Base-by-base conservation (phyloP, 257 asterid genomes). In the Solanum phureja region DNA sequence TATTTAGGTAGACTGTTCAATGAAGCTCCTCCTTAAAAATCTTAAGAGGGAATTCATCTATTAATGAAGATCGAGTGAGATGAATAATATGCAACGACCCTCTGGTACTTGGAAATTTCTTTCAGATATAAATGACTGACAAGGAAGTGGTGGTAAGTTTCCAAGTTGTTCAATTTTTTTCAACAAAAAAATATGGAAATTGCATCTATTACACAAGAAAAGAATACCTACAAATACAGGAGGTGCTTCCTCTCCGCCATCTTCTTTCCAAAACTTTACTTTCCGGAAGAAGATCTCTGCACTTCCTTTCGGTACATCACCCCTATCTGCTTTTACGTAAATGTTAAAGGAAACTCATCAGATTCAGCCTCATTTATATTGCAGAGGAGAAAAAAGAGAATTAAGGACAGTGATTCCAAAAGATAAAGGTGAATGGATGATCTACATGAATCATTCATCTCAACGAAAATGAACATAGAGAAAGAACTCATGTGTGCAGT, bases 181-280 rank as follows among this genome's bases (percentile, higher is more conserved):
- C 69, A 81, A 81, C 85, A 29, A 81, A 79, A 52, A 13, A 24
- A 16, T 12, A 5, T n/a, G 42, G 86, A 64, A 68, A 83, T 44
- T 19, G 38, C 35, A 73, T 8, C 27, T n/a, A 46, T 79, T 88
- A 73, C 81, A 86, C 74, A 46, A 87, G 86, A 44, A 86, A 83
- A 86, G 91, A 92, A 94, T 89, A 95, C 99, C 93, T 95, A 97
- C 99, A 96, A 97, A 97, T 89, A 96, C 95, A 90, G 99, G 99
- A 3, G 99, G 99, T 66, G 99, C 99, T 93, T 97, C 99, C 92
- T 94, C 99, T 90, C 95, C 96, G 86, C 95, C 98, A 83, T 97
- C 99, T 92, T 97, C 98, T 83, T 94, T 96, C 99, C 99, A 96
- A 90, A 97, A 97, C 94, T 97, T 97, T 7, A 97, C 99, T 94